phyloP scores from a whole-genome alignment of 148 eudicot species.

The Cornus florida region DNA sequence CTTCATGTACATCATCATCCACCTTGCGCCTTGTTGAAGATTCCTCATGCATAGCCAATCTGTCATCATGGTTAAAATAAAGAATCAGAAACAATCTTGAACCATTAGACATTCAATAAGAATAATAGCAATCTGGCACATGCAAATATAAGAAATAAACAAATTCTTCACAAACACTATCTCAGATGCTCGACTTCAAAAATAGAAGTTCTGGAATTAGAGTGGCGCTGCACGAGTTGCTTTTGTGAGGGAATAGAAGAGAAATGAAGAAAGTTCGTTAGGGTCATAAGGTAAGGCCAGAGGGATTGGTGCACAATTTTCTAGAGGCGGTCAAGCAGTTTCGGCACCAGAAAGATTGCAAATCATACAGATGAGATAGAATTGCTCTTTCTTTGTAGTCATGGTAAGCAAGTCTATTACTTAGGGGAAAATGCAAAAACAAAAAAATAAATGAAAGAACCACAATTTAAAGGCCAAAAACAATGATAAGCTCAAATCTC shows the following conservation, averaged over 20 bases:
- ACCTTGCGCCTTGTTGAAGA: constrained; percentile 88
- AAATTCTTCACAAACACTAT: no score
- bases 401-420: no score
- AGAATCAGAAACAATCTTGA: background rate
- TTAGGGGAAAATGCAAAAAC: background rate
- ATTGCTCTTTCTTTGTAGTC: background rate
- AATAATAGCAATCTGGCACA: background rate
- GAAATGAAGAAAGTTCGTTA: no score
- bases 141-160: background rate
- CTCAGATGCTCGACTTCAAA: no score
- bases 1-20: constrained; percentile 90
- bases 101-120: background rate
- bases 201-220: background rate
- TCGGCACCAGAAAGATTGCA: no score
- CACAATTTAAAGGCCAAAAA: no score
- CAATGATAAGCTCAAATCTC: background rate
- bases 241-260: background rate
- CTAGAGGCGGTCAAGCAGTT: no score
- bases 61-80: constrained; percentile 22
- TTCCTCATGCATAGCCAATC: constrained; percentile 95
- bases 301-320: background rate
- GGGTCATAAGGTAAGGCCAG: background rate
- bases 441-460: no score
- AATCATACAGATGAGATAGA: background rate
- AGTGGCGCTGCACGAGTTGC: background rate